A percentile compares a stretch with the other conserved stretches of the same genome.
phyloP scores from a whole-genome alignment of 768 basidiomycete genomes.

The Suillus decipiens region DNA sequence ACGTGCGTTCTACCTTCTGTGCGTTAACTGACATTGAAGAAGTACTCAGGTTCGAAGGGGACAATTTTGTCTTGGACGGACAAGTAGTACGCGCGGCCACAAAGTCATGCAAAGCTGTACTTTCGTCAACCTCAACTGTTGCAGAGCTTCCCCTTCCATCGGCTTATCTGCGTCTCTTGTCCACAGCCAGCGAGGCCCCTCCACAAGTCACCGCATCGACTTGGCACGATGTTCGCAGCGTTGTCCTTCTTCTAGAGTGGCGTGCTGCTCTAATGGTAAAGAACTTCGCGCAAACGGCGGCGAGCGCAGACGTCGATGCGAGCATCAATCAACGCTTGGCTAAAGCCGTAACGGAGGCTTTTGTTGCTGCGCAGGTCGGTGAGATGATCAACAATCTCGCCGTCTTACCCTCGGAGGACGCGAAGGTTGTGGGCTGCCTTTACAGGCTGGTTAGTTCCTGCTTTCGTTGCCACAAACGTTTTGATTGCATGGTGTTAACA shows the following conservation, averaged over 20 bases:
- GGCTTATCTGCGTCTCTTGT: conserved; percentile 57
- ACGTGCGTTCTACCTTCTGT: conserved; percentile 58
- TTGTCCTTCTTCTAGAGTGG: conserved; percentile 58
- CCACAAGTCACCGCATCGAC: conserved; percentile 25
- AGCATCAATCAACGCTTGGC: conserved; percentile 58
- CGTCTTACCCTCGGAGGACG: conserved; percentile 18
- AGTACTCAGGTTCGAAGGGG: conserved; percentile 64
- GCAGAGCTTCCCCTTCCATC: conserved; percentile 18
- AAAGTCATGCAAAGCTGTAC: conserved; percentile 48
- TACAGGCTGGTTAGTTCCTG: conserved; percentile 28
- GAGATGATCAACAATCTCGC: conserved; percentile 44
- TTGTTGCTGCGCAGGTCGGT: conserved; percentile 57
- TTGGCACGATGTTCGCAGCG: conserved; percentile 34
- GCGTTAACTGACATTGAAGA: background rate
- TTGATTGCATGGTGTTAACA: conserved; percentile 24
- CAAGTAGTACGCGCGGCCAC: conserved; percentile 75
- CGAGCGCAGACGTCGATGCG: conserved; percentile 37
- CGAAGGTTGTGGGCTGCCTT: conserved; percentile 20
- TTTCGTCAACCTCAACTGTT: conserved; percentile 46
- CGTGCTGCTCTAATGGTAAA: conserved; percentile 58
- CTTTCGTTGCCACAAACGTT: background rate
- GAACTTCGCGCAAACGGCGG: conserved; percentile 34
- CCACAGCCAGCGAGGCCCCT: conserved; percentile 16
- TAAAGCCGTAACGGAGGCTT: conserved; percentile 67
- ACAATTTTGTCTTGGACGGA: conserved; percentile 75